Evolutionary conservation across 2,329 filamentous ascomycete genomes (phyloP).

Genomic region (Colletotrichum acutatum): DNA sequence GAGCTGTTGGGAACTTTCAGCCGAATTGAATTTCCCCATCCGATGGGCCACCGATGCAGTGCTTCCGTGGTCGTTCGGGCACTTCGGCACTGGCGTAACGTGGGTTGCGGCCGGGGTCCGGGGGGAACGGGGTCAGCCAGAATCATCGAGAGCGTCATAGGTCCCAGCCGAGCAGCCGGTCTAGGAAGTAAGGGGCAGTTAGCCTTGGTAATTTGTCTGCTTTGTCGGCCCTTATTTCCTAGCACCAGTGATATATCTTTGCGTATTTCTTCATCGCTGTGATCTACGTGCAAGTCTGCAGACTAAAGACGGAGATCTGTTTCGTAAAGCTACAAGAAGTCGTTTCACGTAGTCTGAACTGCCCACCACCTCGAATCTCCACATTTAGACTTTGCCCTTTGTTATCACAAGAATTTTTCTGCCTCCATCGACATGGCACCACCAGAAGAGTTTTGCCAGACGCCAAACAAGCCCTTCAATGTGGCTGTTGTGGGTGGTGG

Average conservation of each 20-base stretch:
- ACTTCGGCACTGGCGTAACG: background rate
- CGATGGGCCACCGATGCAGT: slow-evolving; percentile 1
- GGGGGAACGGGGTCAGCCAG: background rate
- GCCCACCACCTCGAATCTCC: background rate
- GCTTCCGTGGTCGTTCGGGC: background rate
- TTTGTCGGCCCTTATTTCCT: background rate
- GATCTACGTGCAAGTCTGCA: background rate
- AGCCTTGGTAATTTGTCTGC: background rate
- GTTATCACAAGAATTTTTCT: background rate
- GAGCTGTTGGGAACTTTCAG: background rate
- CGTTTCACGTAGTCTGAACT: background rate
- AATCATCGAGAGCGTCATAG: background rate
- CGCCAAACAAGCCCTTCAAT: slow-evolving; percentile 25
- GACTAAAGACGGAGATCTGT: background rate
- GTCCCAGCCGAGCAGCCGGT: background rate
- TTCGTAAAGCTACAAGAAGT: background rate
- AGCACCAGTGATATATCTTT: background rate
- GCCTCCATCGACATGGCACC: slow-evolving; percentile 12
- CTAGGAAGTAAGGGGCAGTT: background rate
- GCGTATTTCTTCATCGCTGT: too few relatives aligned
- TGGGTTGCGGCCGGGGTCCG: background rate
- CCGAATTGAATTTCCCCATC: background rate
- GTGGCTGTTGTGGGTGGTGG: slow-evolving; percentile 63
- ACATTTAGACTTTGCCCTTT: background rate
- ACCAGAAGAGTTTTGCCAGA: slow-evolving; percentile 15